phyloP scores from a whole-genome alignment of 371 early-diverging fungal genomes.

The Nematocida ausubeli region DNA sequence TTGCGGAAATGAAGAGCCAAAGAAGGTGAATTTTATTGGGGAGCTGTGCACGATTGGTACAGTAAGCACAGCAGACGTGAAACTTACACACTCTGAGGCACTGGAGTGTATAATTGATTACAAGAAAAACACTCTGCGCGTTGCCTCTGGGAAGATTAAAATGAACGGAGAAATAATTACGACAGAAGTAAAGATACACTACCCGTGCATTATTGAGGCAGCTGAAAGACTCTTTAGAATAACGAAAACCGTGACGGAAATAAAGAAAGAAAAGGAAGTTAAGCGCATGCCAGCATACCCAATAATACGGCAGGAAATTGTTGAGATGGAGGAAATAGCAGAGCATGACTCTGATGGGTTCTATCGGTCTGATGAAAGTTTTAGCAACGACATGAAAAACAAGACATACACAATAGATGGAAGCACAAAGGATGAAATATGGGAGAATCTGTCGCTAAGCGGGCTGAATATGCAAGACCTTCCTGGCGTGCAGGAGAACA shows the following conservation, averaged over 20 bases:
- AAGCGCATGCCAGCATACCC: neutral
- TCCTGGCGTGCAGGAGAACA: neutral
- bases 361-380: neutral
- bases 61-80: conserved; percentile 3
- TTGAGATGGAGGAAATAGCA: neutral
- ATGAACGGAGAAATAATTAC: conserved; percentile 21
- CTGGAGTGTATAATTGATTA: conserved; percentile 8
- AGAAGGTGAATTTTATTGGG: neutral
- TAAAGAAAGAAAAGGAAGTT: neutral
- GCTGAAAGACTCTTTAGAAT: conserved; percentile 14
- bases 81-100: neutral
- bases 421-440: neutral
- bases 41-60: conserved; percentile 28
- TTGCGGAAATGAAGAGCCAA: neutral
- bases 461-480: neutral
- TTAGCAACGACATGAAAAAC: neutral
- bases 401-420: neutral
- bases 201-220: conserved; percentile 32
- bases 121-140: conserved; percentile 3
- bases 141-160: neutral
- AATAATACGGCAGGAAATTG: neutral
- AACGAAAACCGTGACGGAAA: neutral
- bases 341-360: neutral
- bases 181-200: neutral
- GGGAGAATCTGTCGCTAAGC: neutral